A percentile compares a stretch with the other conserved stretches of the same genome.
These are phyloP conservation scores for Pyrenophora tritici-repentis DNA, from an alignment of 2,329 filamentous ascomycete genomes.

Conservation along the genomic window DNA sequence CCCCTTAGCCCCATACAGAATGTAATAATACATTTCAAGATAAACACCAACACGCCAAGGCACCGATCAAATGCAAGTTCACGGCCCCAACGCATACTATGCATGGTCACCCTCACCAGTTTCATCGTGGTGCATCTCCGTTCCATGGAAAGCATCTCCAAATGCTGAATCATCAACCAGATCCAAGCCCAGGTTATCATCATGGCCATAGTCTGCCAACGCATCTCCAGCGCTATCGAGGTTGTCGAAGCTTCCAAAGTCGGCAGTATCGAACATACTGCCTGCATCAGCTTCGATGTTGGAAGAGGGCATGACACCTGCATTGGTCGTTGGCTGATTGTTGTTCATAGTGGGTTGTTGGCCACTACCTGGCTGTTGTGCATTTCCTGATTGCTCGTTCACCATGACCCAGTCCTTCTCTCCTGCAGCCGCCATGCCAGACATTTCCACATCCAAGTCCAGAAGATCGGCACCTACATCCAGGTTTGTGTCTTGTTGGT, in stretches of 20 bases:
- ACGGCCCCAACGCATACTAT: slow-evolving; percentile 16
- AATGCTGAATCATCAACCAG: slow-evolving; percentile 48
- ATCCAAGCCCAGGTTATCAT: slow-evolving; percentile 46
- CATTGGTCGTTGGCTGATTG: slow-evolving; percentile 22
- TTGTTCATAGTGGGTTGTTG: slow-evolving; percentile 25
- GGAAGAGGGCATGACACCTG: slow-evolving; percentile 23
- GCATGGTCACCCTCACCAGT: slow-evolving; percentile 35
- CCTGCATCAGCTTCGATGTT: slow-evolving; percentile 37
- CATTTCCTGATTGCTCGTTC: slow-evolving; percentile 28
- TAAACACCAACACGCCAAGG: neutral
- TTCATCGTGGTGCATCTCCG: slow-evolving; percentile 42
- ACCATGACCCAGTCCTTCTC: slow-evolving; percentile 47
- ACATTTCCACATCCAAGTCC: slow-evolving; percentile 61
- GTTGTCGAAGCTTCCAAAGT: slow-evolving; percentile 46
- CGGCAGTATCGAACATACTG: slow-evolving; percentile 46
- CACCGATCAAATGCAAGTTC: neutral
- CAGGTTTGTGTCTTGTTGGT: slow-evolving; percentile 30
- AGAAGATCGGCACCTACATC: slow-evolving; percentile 43
- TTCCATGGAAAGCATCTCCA: slow-evolving; percentile 49
- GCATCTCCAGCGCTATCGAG: slow-evolving; percentile 49
- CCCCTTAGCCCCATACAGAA: slow-evolving; percentile 2
- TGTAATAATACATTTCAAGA: slow-evolving; percentile 11
- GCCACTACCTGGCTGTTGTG: slow-evolving; percentile 24
- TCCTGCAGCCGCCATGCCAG: slow-evolving; percentile 54
- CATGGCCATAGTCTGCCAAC: slow-evolving; percentile 45